A percentile compares a stretch with the other conserved stretches of the same genome.
Evolutionary conservation across 2,329 filamentous ascomycete species (phyloP).

Genomic region (Penicillium sp.): DNA sequence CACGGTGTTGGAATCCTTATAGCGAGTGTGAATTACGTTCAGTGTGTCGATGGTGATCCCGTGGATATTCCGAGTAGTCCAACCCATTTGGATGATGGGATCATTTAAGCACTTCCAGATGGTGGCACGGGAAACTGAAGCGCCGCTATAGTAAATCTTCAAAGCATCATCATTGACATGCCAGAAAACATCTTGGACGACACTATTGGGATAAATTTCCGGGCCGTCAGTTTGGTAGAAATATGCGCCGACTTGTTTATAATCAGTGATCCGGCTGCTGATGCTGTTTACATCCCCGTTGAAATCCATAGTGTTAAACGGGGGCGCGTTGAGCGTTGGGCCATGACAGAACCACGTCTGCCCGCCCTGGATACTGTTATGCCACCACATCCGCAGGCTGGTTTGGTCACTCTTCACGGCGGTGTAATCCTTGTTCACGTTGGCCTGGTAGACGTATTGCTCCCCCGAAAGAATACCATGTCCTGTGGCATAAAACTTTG

Average conservation of each 20-base stretch:
- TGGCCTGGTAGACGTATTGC: not conserved
- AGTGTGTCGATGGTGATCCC: not conserved
- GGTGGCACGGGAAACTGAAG: not conserved
- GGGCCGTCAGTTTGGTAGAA: not conserved
- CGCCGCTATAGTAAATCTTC: not conserved
- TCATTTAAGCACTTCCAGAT: not conserved
- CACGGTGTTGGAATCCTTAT: not conserved
- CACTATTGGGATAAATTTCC: not conserved
- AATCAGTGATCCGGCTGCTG: not conserved
- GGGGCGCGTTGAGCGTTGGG: not conserved
- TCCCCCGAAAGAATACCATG: not conserved
- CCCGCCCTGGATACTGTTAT: not conserved
- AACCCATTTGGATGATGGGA: conserved; percentile 1
- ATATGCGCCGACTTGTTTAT: not conserved
- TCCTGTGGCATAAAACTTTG: not conserved
- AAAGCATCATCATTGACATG: not conserved
- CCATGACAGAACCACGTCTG: not conserved
- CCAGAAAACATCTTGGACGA: not conserved
- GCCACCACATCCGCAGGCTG: not conserved
- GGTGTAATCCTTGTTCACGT: not conserved
- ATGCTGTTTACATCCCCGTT: not conserved
- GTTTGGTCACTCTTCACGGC: not conserved
- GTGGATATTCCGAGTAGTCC: not conserved
- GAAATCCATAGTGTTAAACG: not conserved
- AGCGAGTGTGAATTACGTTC: not conserved